A percentile compares a stretch with the other conserved stretches of the same genome.
Conservation (phyloP, 345 rosid genomes). For the Excoecaria agallocha region DNA sequence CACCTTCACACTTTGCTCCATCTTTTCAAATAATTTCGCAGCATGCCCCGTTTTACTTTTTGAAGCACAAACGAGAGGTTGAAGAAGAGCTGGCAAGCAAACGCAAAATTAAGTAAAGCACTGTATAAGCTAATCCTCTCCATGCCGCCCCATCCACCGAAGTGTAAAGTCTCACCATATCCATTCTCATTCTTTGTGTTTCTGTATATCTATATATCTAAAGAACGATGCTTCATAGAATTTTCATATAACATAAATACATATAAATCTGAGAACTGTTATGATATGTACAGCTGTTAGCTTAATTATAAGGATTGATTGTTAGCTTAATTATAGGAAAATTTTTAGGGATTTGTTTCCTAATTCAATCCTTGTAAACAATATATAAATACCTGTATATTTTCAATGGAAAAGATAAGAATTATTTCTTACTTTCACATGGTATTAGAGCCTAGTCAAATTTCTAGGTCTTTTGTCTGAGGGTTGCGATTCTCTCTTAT, state of each 20-base stretch:
- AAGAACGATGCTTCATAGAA: background rate
- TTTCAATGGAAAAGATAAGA: no score
- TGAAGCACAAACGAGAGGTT: slow-evolving; percentile 89
- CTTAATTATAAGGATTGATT: no score
- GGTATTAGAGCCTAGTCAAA: no score
- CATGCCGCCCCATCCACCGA: slow-evolving; percentile 66
- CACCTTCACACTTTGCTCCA: slow-evolving; percentile 69
- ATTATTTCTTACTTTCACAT: no score
- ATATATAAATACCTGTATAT: no score
- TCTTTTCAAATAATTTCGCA: slow-evolving; percentile 74
- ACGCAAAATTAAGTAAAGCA: slow-evolving; percentile 69
- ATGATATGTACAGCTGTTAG: no score
- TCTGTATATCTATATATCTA: background rate
- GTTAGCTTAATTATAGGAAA: no score
- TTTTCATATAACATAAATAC: background rate
- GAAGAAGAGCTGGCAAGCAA: slow-evolving; percentile 82
- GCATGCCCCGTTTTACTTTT: slow-evolving; percentile 62
- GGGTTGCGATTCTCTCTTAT: no score
- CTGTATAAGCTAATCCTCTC: slow-evolving; percentile 60
- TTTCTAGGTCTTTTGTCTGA: no score
- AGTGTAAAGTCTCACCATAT: slow-evolving; percentile 33
- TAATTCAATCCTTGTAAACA: no score
- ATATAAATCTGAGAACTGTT: background rate
- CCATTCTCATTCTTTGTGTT: slow-evolving; percentile 27
- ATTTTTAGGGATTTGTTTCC: no score